Evolutionary conservation across 176 grass and related monocot genomes (phyloP).

Genomic region (Thalia dealbata): DNA sequence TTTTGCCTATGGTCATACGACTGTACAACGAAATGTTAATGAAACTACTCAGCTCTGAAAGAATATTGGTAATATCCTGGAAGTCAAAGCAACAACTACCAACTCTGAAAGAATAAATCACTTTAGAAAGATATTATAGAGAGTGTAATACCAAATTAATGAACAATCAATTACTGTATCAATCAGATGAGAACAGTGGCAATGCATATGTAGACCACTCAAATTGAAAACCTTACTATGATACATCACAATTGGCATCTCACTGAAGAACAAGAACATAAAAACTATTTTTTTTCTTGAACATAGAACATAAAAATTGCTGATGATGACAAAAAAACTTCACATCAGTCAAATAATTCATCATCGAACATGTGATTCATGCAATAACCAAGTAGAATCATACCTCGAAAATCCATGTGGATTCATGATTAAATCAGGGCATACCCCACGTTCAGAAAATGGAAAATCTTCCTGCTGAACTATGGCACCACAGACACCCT

Average conservation of each 20-base stretch:
- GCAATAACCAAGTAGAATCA: slow-evolving; percentile 17
- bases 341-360: neutral
- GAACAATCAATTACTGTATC: neutral
- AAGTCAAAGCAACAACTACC: neutral
- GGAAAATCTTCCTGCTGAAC: slow-evolving; percentile 97
- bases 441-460: slow-evolving; percentile 85
- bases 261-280: neutral
- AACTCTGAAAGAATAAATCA: neutral
- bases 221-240: neutral
- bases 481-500: slow-evolving; percentile 96
- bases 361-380: neutral
- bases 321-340: neutral
- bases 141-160: neutral
- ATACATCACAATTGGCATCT: neutral
- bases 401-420: slow-evolving; percentile 97
- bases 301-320: neutral
- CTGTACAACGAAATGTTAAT: slow-evolving; percentile 24
- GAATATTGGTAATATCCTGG: neutral
- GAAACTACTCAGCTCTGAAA: neutral
- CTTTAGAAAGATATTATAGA: neutral
- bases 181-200: no score
- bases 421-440: slow-evolving; percentile 99
- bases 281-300: no score
- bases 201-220: neutral
- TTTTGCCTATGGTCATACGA: slow-evolving; percentile 99